phyloP scores from a whole-genome alignment of 306 rosid species.

The Ochetophila trinervis region DNA sequence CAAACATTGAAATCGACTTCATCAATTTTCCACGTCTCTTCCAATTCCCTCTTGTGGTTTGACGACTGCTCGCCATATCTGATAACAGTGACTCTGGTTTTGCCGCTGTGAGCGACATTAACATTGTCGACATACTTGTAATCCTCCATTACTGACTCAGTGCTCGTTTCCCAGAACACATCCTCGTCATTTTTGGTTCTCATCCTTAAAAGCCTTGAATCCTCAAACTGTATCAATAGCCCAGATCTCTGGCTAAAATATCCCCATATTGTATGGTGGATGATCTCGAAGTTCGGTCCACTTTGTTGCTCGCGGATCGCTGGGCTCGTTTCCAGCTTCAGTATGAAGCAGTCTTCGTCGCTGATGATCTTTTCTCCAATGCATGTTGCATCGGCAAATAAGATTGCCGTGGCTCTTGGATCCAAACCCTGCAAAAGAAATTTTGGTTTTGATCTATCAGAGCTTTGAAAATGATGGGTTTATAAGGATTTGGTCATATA shows the following conservation, averaged over 20 bases:
- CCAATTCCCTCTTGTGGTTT: conserved; percentile 80
- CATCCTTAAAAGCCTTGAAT: conserved; percentile 72
- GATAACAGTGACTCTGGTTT: conserved; percentile 56
- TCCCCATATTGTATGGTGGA: conserved; percentile 90
- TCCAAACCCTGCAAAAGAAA: conserved; percentile 60
- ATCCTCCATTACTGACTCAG: conserved; percentile 70
- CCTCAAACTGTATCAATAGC: conserved; percentile 73
- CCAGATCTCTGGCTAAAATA: conserved; percentile 96
- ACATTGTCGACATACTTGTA: conserved; percentile 75
- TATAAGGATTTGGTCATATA: no score
- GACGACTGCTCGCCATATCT: conserved; percentile 79
- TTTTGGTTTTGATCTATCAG: background rate
- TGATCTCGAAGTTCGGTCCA: conserved; percentile 60
- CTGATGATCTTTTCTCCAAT: conserved; percentile 79
- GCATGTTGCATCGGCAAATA: conserved; percentile 76
- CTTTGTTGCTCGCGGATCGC: conserved; percentile 70
- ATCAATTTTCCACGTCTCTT: conserved; percentile 80
- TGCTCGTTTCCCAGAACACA: conserved; percentile 93
- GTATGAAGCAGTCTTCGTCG: conserved; percentile 76
- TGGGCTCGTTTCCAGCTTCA: conserved; percentile 73
- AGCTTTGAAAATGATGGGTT: background rate
- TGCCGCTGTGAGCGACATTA: conserved; percentile 83
- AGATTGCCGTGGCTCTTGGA: conserved; percentile 81
- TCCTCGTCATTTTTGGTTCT: conserved; percentile 58
- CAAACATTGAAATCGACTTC: conserved; percentile 73